Conservation (phyloP, 2,329 filamentous ascomycete genomes). For the Fusarium sp. region DNA sequence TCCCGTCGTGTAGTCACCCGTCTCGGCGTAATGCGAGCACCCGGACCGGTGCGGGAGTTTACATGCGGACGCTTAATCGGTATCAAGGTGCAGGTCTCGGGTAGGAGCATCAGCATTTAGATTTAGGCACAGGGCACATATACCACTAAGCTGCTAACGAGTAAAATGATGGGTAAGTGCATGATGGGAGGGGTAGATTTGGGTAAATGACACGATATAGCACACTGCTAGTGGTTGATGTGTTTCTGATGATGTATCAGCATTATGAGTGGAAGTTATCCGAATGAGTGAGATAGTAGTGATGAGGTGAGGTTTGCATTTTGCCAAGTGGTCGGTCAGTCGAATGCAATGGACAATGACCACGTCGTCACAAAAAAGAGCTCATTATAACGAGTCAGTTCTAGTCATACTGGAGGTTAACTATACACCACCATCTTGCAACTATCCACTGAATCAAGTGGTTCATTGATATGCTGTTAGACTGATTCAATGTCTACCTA, state of each 20-base stretch:
- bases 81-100: slow-evolving; percentile 28
- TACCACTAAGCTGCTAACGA: not conserved
- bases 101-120: slow-evolving; percentile 5
- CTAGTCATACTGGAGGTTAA: not conserved
- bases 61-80: slow-evolving; percentile 16
- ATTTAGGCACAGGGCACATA: slow-evolving; percentile 3
- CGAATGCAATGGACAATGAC: not conserved
- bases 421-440: slow-evolving; percentile 19
- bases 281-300: not conserved
- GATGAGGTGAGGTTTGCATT: slow-evolving; percentile 7
- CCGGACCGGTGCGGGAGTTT: slow-evolving; percentile 5
- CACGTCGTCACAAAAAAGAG: not conserved
- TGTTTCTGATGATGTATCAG: slow-evolving; percentile 19
- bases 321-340: not conserved
- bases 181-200: slow-evolving; percentile 1
- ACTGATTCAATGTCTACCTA: not conserved
- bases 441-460: slow-evolving; percentile 8
- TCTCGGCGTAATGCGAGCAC: slow-evolving; percentile 14
- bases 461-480: not conserved
- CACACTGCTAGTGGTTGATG: not conserved
- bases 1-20: slow-evolving; percentile 3
- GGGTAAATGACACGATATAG: not conserved
- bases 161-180: slow-evolving; percentile 11
- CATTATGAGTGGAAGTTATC: slow-evolving; percentile 1
- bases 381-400: not conserved